A percentile compares a stretch with the other conserved stretches of the same genome.
Evolutionary conservation across 345 rosid genomes (phyloP).

Genomic region (Boechera divaricarpa): DNA sequence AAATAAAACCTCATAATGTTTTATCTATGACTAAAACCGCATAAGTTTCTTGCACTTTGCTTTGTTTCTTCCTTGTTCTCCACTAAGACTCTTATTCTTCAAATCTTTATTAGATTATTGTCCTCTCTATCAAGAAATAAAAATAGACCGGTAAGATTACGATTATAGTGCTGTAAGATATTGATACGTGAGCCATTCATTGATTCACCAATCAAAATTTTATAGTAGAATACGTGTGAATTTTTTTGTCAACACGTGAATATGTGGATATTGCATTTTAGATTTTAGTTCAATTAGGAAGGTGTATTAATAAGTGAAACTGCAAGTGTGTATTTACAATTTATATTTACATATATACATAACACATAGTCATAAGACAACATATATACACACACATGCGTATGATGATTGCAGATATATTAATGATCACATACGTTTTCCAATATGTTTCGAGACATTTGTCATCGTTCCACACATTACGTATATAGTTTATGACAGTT

Average conservation of each 20-base stretch:
- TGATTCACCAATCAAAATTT: background rate
- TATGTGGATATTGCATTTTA: background rate
- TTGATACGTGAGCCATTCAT: background rate
- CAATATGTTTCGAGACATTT: background rate
- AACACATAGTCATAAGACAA: too few species aligned
- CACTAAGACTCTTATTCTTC: slow-evolving; percentile 17
- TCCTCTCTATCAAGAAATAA: background rate
- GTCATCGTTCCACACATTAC: too few species aligned
- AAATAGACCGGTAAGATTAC: slow-evolving; percentile 21
- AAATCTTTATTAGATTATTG: slow-evolving; percentile 8
- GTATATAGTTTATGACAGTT: too few species aligned
- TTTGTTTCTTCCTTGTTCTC: slow-evolving; percentile 39
- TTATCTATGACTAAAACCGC: slow-evolving; percentile 33
- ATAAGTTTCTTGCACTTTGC: slow-evolving; percentile 36
- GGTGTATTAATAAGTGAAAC: background rate
- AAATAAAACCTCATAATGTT: slow-evolving; percentile 26
- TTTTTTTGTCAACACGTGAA: too few species aligned
- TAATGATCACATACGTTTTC: background rate
- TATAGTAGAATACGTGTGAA: background rate
- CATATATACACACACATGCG: background rate
- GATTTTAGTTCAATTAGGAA: background rate
- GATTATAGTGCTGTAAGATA: slow-evolving; percentile 30
- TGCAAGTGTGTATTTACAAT: background rate
- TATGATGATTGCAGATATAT: background rate
- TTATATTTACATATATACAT: too few species aligned